A percentile compares a stretch with the other conserved stretches of the same genome.
Conservation (phyloP, 176 grass and related monocot genomes). For the Cocos nucifera region DNA sequence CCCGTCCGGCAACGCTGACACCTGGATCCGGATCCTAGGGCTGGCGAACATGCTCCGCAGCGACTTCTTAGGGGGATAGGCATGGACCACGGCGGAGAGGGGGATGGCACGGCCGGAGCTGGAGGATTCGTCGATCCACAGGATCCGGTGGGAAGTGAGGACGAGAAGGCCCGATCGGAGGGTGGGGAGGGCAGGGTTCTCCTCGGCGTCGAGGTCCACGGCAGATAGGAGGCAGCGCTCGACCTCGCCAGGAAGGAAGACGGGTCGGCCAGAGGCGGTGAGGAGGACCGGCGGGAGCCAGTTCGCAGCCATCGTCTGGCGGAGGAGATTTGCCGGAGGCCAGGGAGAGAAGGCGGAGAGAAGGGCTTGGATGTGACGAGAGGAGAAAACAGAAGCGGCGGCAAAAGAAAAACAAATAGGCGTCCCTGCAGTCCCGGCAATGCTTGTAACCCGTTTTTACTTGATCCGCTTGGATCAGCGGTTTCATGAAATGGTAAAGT, state of each 20-base stretch:
- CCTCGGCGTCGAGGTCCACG: constrained; percentile 68
- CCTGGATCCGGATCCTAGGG: constrained; percentile 59
- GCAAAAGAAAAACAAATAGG: too few species aligned
- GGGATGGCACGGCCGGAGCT: constrained; percentile 48
- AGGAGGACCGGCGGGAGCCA: constrained; percentile 50
- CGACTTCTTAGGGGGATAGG: constrained; percentile 50
- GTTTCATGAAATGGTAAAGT: too few species aligned
- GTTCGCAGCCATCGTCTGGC: constrained; percentile 5
- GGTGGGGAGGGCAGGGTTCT: constrained; percentile 35
- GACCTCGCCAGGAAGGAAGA: constrained; percentile 58
- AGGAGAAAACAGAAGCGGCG: too few species aligned
- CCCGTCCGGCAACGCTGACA: constrained; percentile 38
- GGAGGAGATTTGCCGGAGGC: too few species aligned
- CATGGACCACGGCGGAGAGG: constrained; percentile 52
- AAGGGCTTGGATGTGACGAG: too few species aligned
- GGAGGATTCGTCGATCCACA: constrained; percentile 79
- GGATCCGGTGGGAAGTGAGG: constrained; percentile 78
- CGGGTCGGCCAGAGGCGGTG: constrained; percentile 66
- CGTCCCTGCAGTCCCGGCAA: too few species aligned
- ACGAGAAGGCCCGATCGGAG: constrained; percentile 70
- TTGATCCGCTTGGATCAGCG: too few species aligned
- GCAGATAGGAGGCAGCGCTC: constrained; percentile 68
- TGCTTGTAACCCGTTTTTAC: too few species aligned
- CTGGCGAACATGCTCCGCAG: constrained; percentile 34
- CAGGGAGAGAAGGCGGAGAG: too few species aligned